Base-by-base conservation (phyloP, 2,329 filamentous ascomycete genomes). In the Tolypocladium nubicola region DNA sequence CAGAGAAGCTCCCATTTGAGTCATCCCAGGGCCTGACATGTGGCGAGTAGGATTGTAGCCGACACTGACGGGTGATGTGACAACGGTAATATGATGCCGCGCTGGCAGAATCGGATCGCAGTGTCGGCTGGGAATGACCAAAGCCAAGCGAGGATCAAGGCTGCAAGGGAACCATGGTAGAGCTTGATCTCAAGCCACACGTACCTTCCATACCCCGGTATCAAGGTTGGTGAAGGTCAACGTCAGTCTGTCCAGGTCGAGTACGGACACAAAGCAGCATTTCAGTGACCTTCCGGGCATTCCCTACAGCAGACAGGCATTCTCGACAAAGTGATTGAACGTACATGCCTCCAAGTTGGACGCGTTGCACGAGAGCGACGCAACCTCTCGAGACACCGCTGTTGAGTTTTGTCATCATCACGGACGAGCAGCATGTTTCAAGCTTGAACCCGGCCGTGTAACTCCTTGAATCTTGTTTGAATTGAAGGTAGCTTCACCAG, bases 261-360 rank as follows among this genome's bases (percentile, higher is more conserved):
- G 11, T 6, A 38, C 6, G 37, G 4, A 14, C 37, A 38, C 35
- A 14, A 37, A 37, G 4, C n/a, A n/a, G n/a, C 35, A 37, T 37
- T 37, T 37, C 11, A 13, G 4, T 11, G 35, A 7, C 7, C 30
- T 33, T 97, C 79, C 77, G 96, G 58, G 74, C 86, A 7, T 97
- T 93, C 79, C 94, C 94, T 14, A 87, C 91, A 61, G 91, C 97
- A 1, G 84, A 90, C 59, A 80, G 66, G 91, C 96, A 68, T 81
- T 97, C 97, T 96, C 67, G 88, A 97, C 69, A 81, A 84, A 54
- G 87, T 84, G 30, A 86, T 97, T 50, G 92, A 97, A 76, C 84
- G 93, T 61, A 84, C 23, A 26, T 26, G 23, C 23, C 23, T 26
- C 23, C 23, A 89, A 67, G 81, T 97, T 60, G 90, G 85, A 52